These are phyloP conservation scores for Lecanicillium sp. DNA, from an alignment of 2,329 filamentous ascomycete genomes.

Conservation along the genomic window DNA sequence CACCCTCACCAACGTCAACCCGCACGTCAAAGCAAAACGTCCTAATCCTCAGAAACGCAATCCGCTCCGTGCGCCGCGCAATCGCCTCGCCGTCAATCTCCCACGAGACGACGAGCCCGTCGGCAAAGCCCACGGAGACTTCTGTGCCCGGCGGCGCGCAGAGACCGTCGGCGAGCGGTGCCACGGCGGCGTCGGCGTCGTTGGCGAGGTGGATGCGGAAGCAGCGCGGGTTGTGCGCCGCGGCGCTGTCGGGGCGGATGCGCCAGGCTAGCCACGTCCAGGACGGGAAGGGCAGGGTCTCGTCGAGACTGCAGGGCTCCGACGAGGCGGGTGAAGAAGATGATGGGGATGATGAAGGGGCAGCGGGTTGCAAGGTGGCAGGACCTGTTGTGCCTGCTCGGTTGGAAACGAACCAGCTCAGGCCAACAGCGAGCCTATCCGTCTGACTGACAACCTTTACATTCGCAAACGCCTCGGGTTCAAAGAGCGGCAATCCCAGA, in stretches of 20 bases:
- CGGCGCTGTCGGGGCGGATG: conserved; percentile 16
- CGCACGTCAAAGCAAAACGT: conserved; percentile 25
- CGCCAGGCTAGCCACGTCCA: conserved; percentile 32
- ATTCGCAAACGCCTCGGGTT: conserved; percentile 22
- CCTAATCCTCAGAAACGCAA: conserved; percentile 24
- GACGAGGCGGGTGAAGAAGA: conserved; percentile 2
- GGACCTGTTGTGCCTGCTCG: too few species aligned
- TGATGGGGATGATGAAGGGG: too few species aligned
- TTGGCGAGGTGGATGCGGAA: conserved; percentile 24
- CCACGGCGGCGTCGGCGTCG: conserved; percentile 16
- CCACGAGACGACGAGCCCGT: conserved; percentile 25
- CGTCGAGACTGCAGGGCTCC: conserved; percentile 12
- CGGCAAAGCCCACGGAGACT: conserved; percentile 26
- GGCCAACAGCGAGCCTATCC: conserved; percentile 24
- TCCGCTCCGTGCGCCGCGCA: conserved; percentile 15
- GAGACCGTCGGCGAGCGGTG: conserved; percentile 19
- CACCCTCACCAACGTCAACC: conserved; percentile 11
- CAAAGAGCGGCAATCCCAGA: conserved; percentile 27
- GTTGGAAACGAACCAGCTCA: conserved; percentile 23
- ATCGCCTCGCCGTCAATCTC: conserved; percentile 27
- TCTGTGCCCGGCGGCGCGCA: conserved; percentile 24
- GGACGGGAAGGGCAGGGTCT: conserved; percentile 19
- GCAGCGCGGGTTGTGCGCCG: not conserved
- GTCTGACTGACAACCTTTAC: conserved; percentile 20
- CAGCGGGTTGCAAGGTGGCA: too few species aligned